A percentile compares a stretch with the other conserved stretches of the same genome.
Evolutionary conservation across 2,329 filamentous ascomycete genomes (phyloP).

Genomic region (Kalmusia sp.): DNA sequence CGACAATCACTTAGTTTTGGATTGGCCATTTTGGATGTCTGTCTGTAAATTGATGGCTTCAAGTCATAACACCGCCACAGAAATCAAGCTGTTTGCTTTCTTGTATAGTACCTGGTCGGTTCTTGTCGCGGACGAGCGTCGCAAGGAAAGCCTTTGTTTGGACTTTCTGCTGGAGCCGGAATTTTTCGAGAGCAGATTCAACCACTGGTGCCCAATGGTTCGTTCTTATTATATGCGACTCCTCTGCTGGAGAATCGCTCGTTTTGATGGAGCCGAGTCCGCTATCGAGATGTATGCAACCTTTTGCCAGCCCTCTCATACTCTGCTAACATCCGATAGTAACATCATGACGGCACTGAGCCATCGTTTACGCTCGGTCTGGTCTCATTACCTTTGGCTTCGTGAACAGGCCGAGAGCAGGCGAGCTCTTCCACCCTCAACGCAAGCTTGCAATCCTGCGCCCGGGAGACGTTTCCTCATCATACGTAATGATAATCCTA

Average conservation of each 20-base stretch:
- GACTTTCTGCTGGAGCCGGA: constrained; percentile 77
- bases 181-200: constrained; percentile 83
- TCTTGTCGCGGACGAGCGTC: constrained; percentile 67
- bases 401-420: constrained; percentile 69
- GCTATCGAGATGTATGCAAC: constrained; percentile 71
- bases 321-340: constrained; percentile 18
- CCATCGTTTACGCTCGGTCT: constrained; percentile 72
- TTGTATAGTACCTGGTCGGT: constrained; percentile 82
- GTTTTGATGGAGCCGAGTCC: constrained; percentile 72
- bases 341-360: constrained; percentile 73
- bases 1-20: constrained; percentile 60
- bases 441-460: constrained; percentile 82
- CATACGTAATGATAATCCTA: constrained; percentile 76
- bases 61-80: constrained; percentile 88
- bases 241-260: constrained; percentile 85
- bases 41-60: constrained; percentile 80
- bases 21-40: constrained; percentile 86
- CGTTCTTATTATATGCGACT: constrained; percentile 91
- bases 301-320: neutral
- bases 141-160: constrained; percentile 74
- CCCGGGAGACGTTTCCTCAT: constrained; percentile 88
- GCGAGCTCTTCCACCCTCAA: constrained; percentile 69
- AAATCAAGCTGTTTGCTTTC: constrained; percentile 83
- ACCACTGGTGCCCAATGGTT: constrained; percentile 96
- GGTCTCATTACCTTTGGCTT: constrained; percentile 81